Evolutionary conservation across 2,329 filamentous ascomycete genomes (phyloP).

Genomic region (Sporothrix brasiliensis): DNA sequence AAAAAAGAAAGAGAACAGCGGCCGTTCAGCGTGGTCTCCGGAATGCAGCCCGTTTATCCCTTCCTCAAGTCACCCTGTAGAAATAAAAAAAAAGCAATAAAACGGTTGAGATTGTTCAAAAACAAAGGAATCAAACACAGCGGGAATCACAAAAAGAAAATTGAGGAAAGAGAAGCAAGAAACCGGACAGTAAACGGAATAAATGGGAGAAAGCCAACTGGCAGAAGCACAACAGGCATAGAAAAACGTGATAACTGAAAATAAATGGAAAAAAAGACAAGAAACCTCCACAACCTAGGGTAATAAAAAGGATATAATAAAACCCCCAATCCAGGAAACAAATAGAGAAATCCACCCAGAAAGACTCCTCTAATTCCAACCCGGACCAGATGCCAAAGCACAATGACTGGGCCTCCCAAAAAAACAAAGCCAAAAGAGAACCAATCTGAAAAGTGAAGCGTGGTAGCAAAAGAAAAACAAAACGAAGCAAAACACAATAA

Average conservation of each 20-base stretch:
- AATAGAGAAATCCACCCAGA: slow-evolving; percentile 32
- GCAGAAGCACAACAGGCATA: background rate
- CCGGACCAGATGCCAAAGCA: slow-evolving; percentile 30
- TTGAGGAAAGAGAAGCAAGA: background rate
- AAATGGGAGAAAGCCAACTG: background rate
- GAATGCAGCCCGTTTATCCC: background rate
- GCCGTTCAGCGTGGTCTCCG: slow-evolving; percentile 26
- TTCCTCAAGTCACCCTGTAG: background rate
- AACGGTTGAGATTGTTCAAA: background rate
- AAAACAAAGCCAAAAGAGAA: background rate
- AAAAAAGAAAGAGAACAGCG: background rate
- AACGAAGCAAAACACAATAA: background rate
- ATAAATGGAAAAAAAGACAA: background rate
- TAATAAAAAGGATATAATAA: slow-evolving; percentile 25
- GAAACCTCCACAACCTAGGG: slow-evolving; percentile 9
- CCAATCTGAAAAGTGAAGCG: slow-evolving; percentile 5
- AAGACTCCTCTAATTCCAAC: slow-evolving; percentile 33
- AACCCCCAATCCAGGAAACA: slow-evolving; percentile 9
- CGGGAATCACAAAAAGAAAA: slow-evolving; percentile 20
- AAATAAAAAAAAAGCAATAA: background rate
- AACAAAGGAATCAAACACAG: slow-evolving; percentile 5
- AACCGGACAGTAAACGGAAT: background rate
- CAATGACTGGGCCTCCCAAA: slow-evolving; percentile 31
- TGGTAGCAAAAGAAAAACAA: slow-evolving; percentile 11
- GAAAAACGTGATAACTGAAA: background rate